Base-by-base conservation (phyloP, 1,139 yeast species). In the Yamadazyma atlantica region DNA sequence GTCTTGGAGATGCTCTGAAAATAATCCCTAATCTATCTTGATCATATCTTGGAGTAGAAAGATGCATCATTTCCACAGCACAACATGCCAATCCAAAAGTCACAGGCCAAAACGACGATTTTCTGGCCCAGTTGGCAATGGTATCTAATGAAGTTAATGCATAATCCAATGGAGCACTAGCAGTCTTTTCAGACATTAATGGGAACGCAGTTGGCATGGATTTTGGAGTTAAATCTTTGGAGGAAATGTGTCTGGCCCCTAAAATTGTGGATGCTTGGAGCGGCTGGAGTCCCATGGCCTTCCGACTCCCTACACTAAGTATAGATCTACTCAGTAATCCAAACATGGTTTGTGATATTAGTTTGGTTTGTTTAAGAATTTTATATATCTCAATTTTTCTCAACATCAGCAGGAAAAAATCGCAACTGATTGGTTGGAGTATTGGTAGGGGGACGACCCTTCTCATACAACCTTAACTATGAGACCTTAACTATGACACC, bases 41-140 rank as follows among this genome's bases (percentile, higher is more conserved):
- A 69, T 87, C 96, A 66, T 87, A 87, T 62, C 96, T 75, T 46
- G 96, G 95, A 42, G 95, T 82, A 21, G 95, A 87, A 32, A 84
- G 87, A 65, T 87, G 96, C 96, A 87, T 87, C 96, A 87, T 87
- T 66, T 87, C 96, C 33, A 87, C 95, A 45, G 95, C 95, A 70
- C 95, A 86, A 67, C 95, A 86, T 7, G 95, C 95, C 56, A 86
- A 72, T 30, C 95, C 96, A 64, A 87, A 87, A 34, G 96, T 87
- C 37, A 86, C 94, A 11, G 96, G 96, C 96, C 96, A 87, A 64
- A 87, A 86, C 4, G 94, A 84, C 23, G 95, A 87, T 59, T 85
- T 89, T 63, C 96, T 79, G 2, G 94, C 95, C 96, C 96, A 87
- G 68, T 84, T 85, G 50, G 90, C 92, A 49, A 86, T 78, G 44